Percentiles rank a stretch among this genome's conserved stretches.
Evolutionary conservation across 176 grass and related monocot genomes (phyloP).

Genomic region (Tillandsia leiboldiana): DNA sequence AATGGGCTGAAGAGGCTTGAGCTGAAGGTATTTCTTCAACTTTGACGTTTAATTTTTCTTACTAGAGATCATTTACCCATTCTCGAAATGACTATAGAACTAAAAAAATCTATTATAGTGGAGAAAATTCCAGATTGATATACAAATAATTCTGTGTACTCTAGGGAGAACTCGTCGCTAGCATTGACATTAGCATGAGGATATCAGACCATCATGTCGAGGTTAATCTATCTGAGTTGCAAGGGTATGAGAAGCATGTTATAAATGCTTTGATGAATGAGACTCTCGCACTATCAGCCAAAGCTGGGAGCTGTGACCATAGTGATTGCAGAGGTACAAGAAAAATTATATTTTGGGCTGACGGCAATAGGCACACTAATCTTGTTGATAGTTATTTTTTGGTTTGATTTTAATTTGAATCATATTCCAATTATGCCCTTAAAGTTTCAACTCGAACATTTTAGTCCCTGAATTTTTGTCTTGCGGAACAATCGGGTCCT

Average conservation of each 20-base stretch:
- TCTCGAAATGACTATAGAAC: neutral
- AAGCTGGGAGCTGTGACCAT: conserved; percentile 11
- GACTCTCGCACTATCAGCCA: conserved; percentile 14
- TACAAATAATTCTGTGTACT: neutral
- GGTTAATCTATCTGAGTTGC: conserved; percentile 53
- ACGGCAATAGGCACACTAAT: too few species aligned
- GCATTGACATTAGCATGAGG: conserved; percentile 42
- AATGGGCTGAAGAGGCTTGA: conserved; percentile 43
- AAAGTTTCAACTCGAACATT: too few species aligned
- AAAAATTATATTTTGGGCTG: neutral
- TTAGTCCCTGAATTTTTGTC: too few species aligned
- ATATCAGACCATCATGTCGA: conserved; percentile 49
- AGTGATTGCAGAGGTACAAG: conserved; percentile 41
- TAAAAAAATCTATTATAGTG: neutral
- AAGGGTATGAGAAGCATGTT: conserved; percentile 58
- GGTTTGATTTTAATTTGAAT: too few species aligned
- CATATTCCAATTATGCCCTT: too few species aligned
- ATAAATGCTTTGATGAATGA: conserved; percentile 54
- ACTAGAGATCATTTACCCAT: neutral
- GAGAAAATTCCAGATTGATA: too few species aligned
- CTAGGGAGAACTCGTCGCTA: conserved; percentile 47
- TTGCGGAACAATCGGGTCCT: too few species aligned
- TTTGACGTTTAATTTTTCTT: neutral
- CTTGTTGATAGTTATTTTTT: too few species aligned
- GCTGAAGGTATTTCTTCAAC: conserved; percentile 34